Conservation (phyloP, 352 stramenopile genomes). For the Pythium apleroticum region DNA sequence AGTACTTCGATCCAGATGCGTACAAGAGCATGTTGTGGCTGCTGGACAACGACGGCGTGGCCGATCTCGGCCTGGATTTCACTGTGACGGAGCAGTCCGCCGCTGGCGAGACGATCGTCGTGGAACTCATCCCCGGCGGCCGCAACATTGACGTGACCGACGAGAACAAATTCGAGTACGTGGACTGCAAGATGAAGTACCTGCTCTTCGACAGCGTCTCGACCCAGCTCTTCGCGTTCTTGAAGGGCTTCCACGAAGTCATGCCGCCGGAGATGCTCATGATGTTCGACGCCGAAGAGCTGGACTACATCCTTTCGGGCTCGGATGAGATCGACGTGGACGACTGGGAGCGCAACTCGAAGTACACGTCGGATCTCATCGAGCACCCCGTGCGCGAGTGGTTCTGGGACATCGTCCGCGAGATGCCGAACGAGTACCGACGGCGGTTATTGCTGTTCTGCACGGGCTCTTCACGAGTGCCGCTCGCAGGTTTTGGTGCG, state of each 20-base stretch:
- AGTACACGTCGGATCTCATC: constrained; percentile 21
- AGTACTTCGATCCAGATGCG: constrained; percentile 68
- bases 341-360: constrained; percentile 90
- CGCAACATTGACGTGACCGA: constrained; percentile 88
- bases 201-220: constrained; percentile 91
- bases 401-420: constrained; percentile 82
- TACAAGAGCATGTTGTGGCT: constrained; percentile 70
- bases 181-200: constrained; percentile 93
- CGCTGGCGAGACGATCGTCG: constrained; percentile 26
- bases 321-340: constrained; percentile 89
- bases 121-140: constrained; percentile 67
- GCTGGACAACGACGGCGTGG: constrained; percentile 51
- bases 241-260: constrained; percentile 95
- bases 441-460: constrained; percentile 63
- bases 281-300: constrained; percentile 95
- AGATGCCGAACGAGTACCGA: constrained; percentile 54
- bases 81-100: constrained; percentile 40
- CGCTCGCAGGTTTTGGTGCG: constrained; percentile 51
- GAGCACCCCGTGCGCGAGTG: constrained; percentile 16
- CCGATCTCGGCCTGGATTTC: constrained; percentile 62
- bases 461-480: constrained; percentile 65
- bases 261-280: constrained; percentile 85
- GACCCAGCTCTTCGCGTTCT: constrained; percentile 82
- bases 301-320: constrained; percentile 91
- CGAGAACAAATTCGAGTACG: constrained; percentile 93